These are phyloP conservation scores for Bruguiera sexangula DNA, from an alignment of 345 rosid genomes.

Conservation along the genomic window DNA sequence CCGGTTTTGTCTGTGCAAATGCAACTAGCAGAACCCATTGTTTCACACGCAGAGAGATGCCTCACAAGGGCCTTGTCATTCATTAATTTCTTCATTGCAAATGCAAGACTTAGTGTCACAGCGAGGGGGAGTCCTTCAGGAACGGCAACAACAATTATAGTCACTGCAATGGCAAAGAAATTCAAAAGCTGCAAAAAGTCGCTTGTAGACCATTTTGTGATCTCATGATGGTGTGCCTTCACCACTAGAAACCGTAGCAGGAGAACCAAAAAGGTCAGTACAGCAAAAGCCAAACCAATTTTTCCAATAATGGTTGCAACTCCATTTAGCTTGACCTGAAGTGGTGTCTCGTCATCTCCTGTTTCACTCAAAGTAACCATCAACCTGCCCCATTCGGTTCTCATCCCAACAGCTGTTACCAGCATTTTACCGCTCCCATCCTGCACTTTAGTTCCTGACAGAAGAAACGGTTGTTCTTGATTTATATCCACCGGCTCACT, in stretches of 20 bases:
- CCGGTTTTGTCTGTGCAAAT: slow-evolving; percentile 99
- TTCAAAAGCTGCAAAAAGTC: slow-evolving; percentile 70
- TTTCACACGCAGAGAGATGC: slow-evolving; percentile 92
- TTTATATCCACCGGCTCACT: slow-evolving; percentile 62
- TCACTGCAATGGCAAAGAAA: slow-evolving; percentile 86
- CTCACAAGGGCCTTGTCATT: slow-evolving; percentile 81
- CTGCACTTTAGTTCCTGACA: slow-evolving; percentile 86
- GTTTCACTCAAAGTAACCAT: slow-evolving; percentile 77
- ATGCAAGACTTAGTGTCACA: slow-evolving; percentile 91
- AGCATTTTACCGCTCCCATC: slow-evolving; percentile 45
- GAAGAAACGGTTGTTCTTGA: slow-evolving; percentile 62
- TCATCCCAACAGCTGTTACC: slow-evolving; percentile 91
- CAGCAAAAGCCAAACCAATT: slow-evolving; percentile 76
- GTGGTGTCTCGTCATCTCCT: slow-evolving; percentile 41
- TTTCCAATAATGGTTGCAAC: slow-evolving; percentile 94
- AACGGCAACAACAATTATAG: slow-evolving; percentile 92
- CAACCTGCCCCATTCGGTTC: slow-evolving; percentile 94
- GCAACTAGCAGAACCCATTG: slow-evolving; percentile 93
- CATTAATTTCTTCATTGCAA: slow-evolving; percentile 95
- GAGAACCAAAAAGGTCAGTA: slow-evolving; percentile 66
- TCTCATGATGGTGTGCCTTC: slow-evolving; percentile 44
- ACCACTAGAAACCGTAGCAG: slow-evolving; percentile 54
- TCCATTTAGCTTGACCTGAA: slow-evolving; percentile 94
- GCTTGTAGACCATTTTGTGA: slow-evolving; percentile 53
- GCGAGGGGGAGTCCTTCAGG: slow-evolving; percentile 98